Evolutionary conservation across 345 rosid genomes (phyloP), one percentile per base, ranked within the genome.

Genomic region (Melastoma malabathricum): DNA sequence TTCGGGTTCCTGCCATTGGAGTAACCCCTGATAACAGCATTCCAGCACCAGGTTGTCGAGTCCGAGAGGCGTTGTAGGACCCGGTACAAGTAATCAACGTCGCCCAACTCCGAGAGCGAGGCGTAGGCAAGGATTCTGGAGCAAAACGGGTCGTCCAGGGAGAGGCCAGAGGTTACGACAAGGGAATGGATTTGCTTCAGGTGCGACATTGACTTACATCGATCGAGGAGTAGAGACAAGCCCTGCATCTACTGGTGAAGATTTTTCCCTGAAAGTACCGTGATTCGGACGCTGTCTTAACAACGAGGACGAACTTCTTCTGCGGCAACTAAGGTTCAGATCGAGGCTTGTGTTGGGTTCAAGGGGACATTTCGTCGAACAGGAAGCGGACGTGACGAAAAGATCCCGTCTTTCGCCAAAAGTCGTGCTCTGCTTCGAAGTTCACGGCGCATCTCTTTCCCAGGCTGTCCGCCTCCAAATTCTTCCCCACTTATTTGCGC

Each of bases 141-240:
- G 13, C 61, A 43, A 14, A 76, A 62, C 18, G 65, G 39, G 43
- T 78, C 77, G 23, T 72, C 73, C 8, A 72, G 68, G 29, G 82
- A 70, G 68, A 81, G 65, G 49, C 86, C 82, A 10, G 65, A 56
- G 48, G 76, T 66, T 59, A 78, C 51, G 8, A 77, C 29, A 1
- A 83, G 58, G 38, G 80, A 83, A 62, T 86, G 96, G 31, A 69
- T 61, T 62, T 74, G 81, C 55, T 63, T 68, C n/a, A 89, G 60
- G 45, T 69, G 69, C 18, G 61, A 34, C 63, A 72, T 65, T 13
- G 92, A 73, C 52, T 64, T 86, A 69, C 84, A 80, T 60, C 58
- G 75, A 22, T 73, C 80, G 43, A 71, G 61, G 3, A 31, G 22
- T 49, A 58, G 68, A 38, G 14, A 18, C 5, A 31, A 46, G 41